A percentile compares a stretch with the other conserved stretches of the same genome.
Evolutionary conservation across 2,329 filamentous ascomycete species (phyloP).

Genomic region (Fusarium algeriense): DNA sequence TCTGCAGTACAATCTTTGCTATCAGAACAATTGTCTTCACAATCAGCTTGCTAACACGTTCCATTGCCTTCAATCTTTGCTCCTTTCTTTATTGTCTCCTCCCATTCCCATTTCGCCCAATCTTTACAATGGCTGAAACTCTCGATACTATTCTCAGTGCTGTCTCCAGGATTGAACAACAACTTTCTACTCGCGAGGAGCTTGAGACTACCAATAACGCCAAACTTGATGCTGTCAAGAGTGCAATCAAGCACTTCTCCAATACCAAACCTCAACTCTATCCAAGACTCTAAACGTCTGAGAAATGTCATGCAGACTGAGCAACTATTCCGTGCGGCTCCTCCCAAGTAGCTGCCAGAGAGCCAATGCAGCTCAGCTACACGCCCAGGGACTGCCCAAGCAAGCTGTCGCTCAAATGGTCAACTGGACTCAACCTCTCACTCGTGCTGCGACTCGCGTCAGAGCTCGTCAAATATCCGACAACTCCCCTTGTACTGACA

Average conservation of each 20-base stretch:
- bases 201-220: background rate
- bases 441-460: background rate
- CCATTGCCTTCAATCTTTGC: background rate
- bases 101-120: background rate
- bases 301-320: background rate
- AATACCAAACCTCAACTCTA: background rate
- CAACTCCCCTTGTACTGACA: background rate
- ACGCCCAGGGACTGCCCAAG: background rate
- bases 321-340: conserved; percentile 5
- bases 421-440: background rate
- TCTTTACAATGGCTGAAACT: background rate
- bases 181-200: background rate
- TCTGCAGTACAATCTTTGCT: background rate
- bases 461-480: background rate
- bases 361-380: conserved; percentile 1
- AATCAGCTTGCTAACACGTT: background rate
- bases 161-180: background rate
- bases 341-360: background rate
- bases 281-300: background rate
- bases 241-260: background rate
- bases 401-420: background rate
- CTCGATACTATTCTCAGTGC: background rate
- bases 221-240: background rate
- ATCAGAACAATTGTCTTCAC: background rate
- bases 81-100: background rate